These are phyloP conservation scores for Phytopythium montanum DNA, from an alignment of 352 stramenopile species.

Conservation along the genomic window DNA sequence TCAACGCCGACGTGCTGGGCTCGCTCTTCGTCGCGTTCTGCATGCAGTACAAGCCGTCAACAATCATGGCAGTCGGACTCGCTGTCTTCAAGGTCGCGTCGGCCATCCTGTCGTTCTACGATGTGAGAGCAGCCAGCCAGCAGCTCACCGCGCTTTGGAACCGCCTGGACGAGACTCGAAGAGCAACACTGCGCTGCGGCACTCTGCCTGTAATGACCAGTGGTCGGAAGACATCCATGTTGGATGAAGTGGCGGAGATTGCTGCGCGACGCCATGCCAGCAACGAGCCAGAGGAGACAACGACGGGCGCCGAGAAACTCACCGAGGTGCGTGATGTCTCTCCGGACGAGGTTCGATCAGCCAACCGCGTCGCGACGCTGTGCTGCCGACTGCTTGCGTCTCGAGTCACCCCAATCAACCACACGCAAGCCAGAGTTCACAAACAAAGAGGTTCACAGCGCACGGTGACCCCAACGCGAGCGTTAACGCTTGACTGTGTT, in stretches of 20 bases:
- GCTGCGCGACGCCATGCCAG: not conserved
- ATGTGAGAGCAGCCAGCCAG: not conserved
- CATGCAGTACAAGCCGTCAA: conserved; percentile 34
- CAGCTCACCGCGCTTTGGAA: not conserved
- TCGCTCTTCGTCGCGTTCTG: conserved; percentile 37
- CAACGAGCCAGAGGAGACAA: not conserved
- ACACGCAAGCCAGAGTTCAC: not conserved
- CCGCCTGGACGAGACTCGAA: not conserved
- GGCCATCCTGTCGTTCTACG: conserved; percentile 14
- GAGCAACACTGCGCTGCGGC: conserved; percentile 6
- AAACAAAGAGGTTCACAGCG: not conserved
- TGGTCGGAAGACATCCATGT: not conserved
- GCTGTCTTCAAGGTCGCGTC: conserved; percentile 17
- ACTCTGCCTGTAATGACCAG: not conserved
- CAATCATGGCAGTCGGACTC: conserved; percentile 18
- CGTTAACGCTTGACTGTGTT: not conserved
- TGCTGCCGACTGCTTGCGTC: not conserved
- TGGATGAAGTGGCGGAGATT: not conserved
- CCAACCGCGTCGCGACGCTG: not conserved
- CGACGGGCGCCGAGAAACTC: no score
- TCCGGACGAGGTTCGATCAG: not conserved
- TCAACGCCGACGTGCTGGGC: conserved; percentile 41
- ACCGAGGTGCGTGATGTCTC: not conserved
- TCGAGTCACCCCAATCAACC: not conserved
- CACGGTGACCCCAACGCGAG: no score